Conservation (phyloP, 495 filamentous ascomycete species). For the Neurospora sublineolata region DNA sequence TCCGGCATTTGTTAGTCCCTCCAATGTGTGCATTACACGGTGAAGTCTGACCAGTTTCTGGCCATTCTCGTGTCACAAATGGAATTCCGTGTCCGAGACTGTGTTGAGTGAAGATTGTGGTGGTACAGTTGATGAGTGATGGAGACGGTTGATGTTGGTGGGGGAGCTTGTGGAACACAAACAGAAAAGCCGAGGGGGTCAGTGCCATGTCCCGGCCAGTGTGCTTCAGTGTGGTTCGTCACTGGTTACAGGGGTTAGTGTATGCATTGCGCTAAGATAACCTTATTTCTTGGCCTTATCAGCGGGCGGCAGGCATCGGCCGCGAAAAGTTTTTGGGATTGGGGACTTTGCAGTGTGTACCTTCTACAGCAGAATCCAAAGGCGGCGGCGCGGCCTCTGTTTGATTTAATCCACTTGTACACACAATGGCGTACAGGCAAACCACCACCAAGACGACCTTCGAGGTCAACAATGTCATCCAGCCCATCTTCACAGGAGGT, state of each 20-base stretch:
- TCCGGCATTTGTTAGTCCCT: not conserved
- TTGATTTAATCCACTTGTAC: not conserved
- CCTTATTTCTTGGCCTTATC: slow-evolving; percentile 25
- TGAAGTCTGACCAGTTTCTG: not conserved
- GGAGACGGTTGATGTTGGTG: not conserved
- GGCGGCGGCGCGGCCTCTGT: not conserved
- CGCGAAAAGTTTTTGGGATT: slow-evolving; percentile 10
- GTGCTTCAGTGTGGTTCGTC: not conserved
- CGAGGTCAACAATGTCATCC: slow-evolving; percentile 65
- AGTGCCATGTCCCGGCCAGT: not conserved
- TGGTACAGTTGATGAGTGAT: not conserved
- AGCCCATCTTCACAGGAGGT: slow-evolving; percentile 89
- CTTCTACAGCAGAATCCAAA: not conserved
- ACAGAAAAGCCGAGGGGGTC: not conserved
- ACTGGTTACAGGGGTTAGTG: slow-evolving; percentile 1
- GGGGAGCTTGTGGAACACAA: not conserved
- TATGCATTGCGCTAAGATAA: slow-evolving; percentile 28
- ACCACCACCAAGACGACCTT: slow-evolving; percentile 67
- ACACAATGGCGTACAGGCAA: slow-evolving; percentile 38
- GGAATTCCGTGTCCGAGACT: not conserved
- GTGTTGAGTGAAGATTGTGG: not conserved
- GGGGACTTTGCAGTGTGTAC: not conserved
- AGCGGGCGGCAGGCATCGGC: not conserved
- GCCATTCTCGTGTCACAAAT: not conserved
- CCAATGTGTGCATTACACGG: not conserved